Percentiles rank a stretch among this genome's conserved stretches.
Conservation (phyloP, 2,329 filamentous ascomycete species). For the Ophiostoma himal-ulmi region DNA sequence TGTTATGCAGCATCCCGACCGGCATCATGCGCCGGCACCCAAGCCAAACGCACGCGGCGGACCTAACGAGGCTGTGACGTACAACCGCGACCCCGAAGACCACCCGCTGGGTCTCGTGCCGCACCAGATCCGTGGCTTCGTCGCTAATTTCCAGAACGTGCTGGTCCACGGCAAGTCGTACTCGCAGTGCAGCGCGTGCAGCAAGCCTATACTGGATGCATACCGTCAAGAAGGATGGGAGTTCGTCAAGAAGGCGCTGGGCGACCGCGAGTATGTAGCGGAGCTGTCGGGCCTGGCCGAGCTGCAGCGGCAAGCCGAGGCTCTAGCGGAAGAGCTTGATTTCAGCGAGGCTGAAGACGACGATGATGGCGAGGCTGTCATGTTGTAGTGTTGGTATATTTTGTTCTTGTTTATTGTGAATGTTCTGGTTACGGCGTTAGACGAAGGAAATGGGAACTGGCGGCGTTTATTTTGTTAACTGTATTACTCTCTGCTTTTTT, state of each 20-base stretch:
- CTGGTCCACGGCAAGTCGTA: slow-evolving; percentile 69
- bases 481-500: background rate
- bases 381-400: slow-evolving; percentile 33
- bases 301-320: slow-evolving; percentile 57
- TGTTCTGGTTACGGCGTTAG: background rate
- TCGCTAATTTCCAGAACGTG: slow-evolving; percentile 68
- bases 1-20: slow-evolving; percentile 76
- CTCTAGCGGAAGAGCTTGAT: slow-evolving; percentile 49
- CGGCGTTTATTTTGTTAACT: background rate
- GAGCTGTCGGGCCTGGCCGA: slow-evolving; percentile 70
- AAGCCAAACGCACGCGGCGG: slow-evolving; percentile 33
- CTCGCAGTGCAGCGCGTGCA: slow-evolving; percentile 76
- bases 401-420: background rate
- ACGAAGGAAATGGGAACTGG: background rate
- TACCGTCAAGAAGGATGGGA: slow-evolving; percentile 66
- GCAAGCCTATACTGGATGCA: slow-evolving; percentile 59
- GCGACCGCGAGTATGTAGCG: slow-evolving; percentile 70
- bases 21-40: slow-evolving; percentile 57
- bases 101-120: slow-evolving; percentile 66
- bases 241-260: slow-evolving; percentile 68
- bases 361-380: slow-evolving; percentile 51
- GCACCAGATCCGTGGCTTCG: slow-evolving; percentile 73
- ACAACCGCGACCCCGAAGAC: slow-evolving; percentile 51
- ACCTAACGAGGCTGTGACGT: slow-evolving; percentile 36
- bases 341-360: slow-evolving; percentile 54